Conservation (phyloP, 129 eudicot genomes). For the Centrapalus pauciflorus region DNA sequence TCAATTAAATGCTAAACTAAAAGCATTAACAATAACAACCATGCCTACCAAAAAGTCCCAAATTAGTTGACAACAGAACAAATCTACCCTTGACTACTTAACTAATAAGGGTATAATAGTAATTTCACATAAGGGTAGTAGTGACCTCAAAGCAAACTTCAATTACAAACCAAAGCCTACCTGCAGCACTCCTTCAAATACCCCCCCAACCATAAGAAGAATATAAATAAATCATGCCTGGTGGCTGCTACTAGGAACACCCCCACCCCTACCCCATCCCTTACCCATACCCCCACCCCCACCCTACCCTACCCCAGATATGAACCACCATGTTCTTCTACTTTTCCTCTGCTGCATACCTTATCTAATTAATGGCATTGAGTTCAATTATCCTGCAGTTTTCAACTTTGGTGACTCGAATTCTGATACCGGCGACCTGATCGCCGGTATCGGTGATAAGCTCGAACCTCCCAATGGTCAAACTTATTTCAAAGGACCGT, state of each 20-base stretch:
- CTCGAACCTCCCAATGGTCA: slow-evolving; percentile 66
- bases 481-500: slow-evolving; percentile 67
- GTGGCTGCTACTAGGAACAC: background rate
- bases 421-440: slow-evolving; percentile 78
- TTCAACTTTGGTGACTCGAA: slow-evolving; percentile 96
- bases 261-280: background rate
- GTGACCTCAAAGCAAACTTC: slow-evolving; percentile 29
- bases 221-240: slow-evolving; percentile 6
- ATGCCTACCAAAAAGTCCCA: slow-evolving; percentile 21
- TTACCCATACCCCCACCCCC: background rate
- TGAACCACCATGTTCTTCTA: slow-evolving; percentile 21
- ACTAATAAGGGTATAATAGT: slow-evolving; percentile 17
- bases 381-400: slow-evolving; percentile 76
- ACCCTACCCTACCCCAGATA: background rate
- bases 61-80: slow-evolving; percentile 26
- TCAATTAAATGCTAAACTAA: slow-evolving; percentile 5
- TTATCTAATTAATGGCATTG: slow-evolving; percentile 37
- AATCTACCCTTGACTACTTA: slow-evolving; percentile 24
- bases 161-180: slow-evolving; percentile 21
- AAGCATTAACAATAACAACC: slow-evolving; percentile 11
- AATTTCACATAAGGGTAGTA: slow-evolving; percentile 10
- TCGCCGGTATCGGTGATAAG: slow-evolving; percentile 47
- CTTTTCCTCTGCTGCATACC: slow-evolving; percentile 24
- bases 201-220: slow-evolving; percentile 10
- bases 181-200: slow-evolving; percentile 23